These are phyloP conservation scores for Grifola frondosa DNA, from an alignment of 1,284 basidiomycete genomes.

Conservation along the genomic window DNA sequence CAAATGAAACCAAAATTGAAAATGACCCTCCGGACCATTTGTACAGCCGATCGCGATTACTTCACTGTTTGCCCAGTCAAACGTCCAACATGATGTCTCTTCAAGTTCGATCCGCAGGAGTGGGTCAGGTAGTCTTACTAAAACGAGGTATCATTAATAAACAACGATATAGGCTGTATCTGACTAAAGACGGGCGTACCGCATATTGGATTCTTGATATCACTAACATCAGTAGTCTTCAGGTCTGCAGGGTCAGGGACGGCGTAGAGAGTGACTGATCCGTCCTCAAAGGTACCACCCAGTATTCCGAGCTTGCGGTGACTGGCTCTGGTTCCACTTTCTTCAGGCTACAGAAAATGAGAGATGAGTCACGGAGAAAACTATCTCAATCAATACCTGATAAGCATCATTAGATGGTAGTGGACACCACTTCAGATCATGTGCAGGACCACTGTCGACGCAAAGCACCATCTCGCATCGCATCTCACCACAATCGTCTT, in stretches of 20 bases:
- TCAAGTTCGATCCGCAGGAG: slow-evolving; percentile 69
- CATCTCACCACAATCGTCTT: slow-evolving; percentile 42
- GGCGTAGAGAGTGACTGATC: slow-evolving; percentile 71
- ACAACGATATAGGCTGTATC: neutral
- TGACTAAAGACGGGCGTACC: slow-evolving; percentile 19
- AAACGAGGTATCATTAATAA: neutral
- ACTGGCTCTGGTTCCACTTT: neutral
- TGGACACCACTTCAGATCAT: slow-evolving; percentile 88
- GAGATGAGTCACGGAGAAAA: slow-evolving; percentile 10
- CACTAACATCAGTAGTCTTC: neutral
- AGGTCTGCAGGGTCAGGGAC: slow-evolving; percentile 75
- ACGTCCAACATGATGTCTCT: slow-evolving; percentile 67
- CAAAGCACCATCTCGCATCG: slow-evolving; percentile 77
- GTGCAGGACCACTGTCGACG: slow-evolving; percentile 70
- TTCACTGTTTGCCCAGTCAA: slow-evolving; percentile 88
- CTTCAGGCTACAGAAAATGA: neutral
- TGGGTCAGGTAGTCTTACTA: slow-evolving; percentile 64
- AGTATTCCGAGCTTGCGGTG: slow-evolving; percentile 71
- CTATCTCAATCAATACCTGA: slow-evolving; percentile 9
- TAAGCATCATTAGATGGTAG: slow-evolving; percentile 67
- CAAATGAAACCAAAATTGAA: neutral
- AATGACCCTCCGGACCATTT: slow-evolving; percentile 54
- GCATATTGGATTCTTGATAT: slow-evolving; percentile 28
- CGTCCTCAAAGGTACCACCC: slow-evolving; percentile 82
- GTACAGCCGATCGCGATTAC: slow-evolving; percentile 77